phyloP scores from a whole-genome alignment of 345 rosid species.

The Acer campestre region DNA sequence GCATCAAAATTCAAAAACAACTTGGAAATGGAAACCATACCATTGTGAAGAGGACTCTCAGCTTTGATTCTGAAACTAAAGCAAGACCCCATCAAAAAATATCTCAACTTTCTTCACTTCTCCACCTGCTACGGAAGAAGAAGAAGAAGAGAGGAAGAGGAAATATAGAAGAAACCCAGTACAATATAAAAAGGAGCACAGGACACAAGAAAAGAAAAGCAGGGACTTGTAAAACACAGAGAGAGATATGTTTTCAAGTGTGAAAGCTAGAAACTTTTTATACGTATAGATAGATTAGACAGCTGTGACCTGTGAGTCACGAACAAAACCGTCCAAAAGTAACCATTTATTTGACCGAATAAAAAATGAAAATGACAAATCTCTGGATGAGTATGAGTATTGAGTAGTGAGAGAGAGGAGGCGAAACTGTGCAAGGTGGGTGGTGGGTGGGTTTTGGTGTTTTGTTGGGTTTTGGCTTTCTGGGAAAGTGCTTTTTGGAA shows the following conservation, averaged over 20 bases:
- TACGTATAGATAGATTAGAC: conserved; percentile 8
- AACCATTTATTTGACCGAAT: conserved; percentile 35
- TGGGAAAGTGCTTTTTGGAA: conserved; percentile 22
- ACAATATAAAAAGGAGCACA: neutral
- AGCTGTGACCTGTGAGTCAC: conserved; percentile 39
- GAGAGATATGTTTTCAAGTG: conserved; percentile 19
- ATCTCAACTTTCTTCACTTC: conserved; percentile 9
- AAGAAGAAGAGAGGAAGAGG: neutral
- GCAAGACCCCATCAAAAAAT: conserved; percentile 67
- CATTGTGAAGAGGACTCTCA: conserved; percentile 42
- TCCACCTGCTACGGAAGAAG: neutral
- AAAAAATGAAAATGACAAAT: neutral
- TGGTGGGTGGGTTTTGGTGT: conserved; percentile 22
- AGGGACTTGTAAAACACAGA: conserved; percentile 12
- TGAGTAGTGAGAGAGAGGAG: neutral
- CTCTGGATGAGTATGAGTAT: neutral
- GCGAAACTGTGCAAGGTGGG: neutral
- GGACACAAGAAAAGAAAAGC: conserved; percentile 2
- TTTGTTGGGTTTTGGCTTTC: conserved; percentile 20
- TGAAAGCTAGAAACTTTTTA: conserved; percentile 27
- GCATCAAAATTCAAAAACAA: neutral
- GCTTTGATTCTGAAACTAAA: conserved; percentile 62
- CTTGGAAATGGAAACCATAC: conserved; percentile 35
- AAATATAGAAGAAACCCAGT: neutral
- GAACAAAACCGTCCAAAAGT: conserved; percentile 16